Percentiles rank a stretch among this genome's conserved stretches.
phyloP scores from a whole-genome alignment of 768 basidiomycete species.

The Pleurotus pulmonarius region DNA sequence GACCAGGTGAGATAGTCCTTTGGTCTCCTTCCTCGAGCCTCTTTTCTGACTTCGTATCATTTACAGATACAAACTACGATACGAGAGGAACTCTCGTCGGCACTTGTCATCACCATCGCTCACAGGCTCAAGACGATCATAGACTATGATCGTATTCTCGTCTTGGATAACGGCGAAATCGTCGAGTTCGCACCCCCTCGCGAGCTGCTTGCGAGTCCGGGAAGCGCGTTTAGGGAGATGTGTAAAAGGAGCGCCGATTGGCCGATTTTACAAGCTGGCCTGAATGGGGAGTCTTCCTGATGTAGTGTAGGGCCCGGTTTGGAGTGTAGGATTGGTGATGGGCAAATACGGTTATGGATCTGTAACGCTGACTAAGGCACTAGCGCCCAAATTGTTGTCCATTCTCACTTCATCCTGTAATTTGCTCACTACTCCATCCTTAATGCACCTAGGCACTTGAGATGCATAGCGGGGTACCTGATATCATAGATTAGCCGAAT shows the following conservation, averaged over 20 bases:
- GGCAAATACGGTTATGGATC: too few relatives aligned
- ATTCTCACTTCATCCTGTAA: too few relatives aligned
- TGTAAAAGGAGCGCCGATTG: constrained; percentile 60
- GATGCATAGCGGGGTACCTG: too few relatives aligned
- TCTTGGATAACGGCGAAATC: constrained; percentile 68
- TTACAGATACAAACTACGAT: constrained; percentile 68
- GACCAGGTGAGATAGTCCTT: constrained; percentile 46
- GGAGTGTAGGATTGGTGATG: too few relatives aligned
- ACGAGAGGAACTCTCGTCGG: constrained; percentile 63
- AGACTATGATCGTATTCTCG: constrained; percentile 70
- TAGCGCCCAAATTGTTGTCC: too few relatives aligned
- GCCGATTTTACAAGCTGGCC: constrained; percentile 28
- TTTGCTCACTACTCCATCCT: too few relatives aligned
- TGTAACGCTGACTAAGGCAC: too few relatives aligned
- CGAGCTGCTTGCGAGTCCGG: constrained; percentile 45
- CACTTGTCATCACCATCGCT: constrained; percentile 82
- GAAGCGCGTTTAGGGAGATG: constrained; percentile 66
- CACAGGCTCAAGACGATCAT: constrained; percentile 77
- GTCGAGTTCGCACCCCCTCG: constrained; percentile 73
- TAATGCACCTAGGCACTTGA: too few relatives aligned
- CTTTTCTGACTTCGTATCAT: not conserved
- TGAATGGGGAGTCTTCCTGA: not conserved
- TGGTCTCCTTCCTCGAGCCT: not conserved
- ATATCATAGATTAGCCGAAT: too few relatives aligned
- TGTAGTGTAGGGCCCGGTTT: not conserved